Percentiles rank a stretch among this genome's conserved stretches.
phyloP scores from a whole-genome alignment of 352 stramenopile species.

The Phytophthora podocarpi region DNA sequence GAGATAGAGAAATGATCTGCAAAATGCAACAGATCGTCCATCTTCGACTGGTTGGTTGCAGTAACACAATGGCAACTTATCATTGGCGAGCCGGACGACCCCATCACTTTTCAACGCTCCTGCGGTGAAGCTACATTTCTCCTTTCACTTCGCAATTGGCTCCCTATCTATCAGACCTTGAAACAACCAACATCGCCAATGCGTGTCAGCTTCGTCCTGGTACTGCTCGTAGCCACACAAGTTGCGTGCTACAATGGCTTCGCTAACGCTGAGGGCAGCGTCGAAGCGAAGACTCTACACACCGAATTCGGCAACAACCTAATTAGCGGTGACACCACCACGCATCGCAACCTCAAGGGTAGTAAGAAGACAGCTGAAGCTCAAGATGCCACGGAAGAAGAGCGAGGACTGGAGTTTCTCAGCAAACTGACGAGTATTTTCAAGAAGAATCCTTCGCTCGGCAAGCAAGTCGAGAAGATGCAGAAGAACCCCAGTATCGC shows the following conservation, averaged over 20 bases:
- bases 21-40: constrained; percentile 11
- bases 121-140: background rate
- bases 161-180: constrained; percentile 1
- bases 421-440: background rate
- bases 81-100: constrained; percentile 9
- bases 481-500: background rate
- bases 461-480: background rate
- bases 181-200: background rate
- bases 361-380: background rate
- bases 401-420: background rate
- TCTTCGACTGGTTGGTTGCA: constrained; percentile 19
- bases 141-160: constrained; percentile 8
- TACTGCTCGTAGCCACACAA: background rate
- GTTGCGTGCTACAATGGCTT: constrained; percentile 3
- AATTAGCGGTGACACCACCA: background rate
- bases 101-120: background rate
- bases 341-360: constrained; percentile 10
- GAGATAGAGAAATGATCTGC: constrained; percentile 8
- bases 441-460: background rate
- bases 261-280: background rate
- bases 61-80: too few species aligned
- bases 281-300: background rate
- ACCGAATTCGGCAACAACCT: background rate
- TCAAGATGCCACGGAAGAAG: background rate
- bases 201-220: background rate